Base-by-base conservation (phyloP, 257 asterid genomes). In the Rauvolfia tetraphylla region DNA sequence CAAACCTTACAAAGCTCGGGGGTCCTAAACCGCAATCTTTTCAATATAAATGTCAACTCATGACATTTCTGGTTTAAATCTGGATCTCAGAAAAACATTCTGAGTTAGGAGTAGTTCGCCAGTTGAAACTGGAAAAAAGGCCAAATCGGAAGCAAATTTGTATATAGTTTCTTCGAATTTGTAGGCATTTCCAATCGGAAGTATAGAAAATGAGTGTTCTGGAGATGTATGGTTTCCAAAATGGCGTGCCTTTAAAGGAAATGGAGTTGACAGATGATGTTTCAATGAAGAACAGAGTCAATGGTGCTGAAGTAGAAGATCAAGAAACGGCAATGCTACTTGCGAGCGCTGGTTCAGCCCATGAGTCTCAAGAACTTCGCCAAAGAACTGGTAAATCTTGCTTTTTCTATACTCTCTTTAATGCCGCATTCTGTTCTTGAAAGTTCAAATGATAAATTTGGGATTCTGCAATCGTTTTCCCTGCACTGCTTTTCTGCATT, bases 371-470 rank as follows among this genome's bases (percentile, higher is more conserved):
- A 8, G 72, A 67, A 67, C 33, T 38, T 38, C 51, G 72, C 72
- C 48, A 38, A 38, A 67, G 72, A 67, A 67, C 72, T 22, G 72
- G 72, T 67, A 67, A 67, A 67, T n/a, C 44, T 65, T 36, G 15
- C n/a, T n/a, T 33, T 41, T 34, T 22, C 20, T 9, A 7, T 34
- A 23, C 13, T 67, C 29, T 67, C 31, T 67, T 67, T 39, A 20
- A 23, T 67, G 31, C 17, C 20, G 29, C 48, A 67, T 20, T 23
- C 0, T 38, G 2, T 33, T 36, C 25, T 34, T 63, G 20, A 18
- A 63, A 33, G 70, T 33, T 63, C 12, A 18, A 63, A 63, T 7
- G 13, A 36, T 17, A 36, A 62, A 34, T 63, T 17, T 34, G 69
- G 44, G 42, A 63, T 63, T 20, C 17, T 17, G 68, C 2, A 62